Evolutionary conservation across 257 asterid genomes (phyloP).

Genomic region (Lantana camara): DNA sequence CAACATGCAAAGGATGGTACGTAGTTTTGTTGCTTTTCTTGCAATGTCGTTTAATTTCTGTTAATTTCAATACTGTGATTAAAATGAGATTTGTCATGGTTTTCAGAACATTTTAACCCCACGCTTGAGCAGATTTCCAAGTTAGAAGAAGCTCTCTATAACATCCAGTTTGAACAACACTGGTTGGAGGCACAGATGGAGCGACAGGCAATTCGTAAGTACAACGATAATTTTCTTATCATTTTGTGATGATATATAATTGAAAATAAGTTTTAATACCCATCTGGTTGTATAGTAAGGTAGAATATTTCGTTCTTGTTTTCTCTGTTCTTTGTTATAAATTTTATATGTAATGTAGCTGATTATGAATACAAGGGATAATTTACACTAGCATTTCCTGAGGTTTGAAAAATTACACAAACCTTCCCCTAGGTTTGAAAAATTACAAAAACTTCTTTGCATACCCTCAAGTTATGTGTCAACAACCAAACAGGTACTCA

Average conservation of each 20-base stretch:
- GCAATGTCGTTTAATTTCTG: not conserved
- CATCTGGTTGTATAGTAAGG: not conserved
- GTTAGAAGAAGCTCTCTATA: constrained; percentile 81
- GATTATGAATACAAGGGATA: too few relatives aligned
- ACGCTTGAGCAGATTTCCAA: constrained; percentile 65
- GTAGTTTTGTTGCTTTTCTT: not conserved
- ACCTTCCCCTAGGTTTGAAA: too few relatives aligned
- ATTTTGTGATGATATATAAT: not conserved
- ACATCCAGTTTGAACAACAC: constrained; percentile 87
- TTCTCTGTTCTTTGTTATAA: too few relatives aligned
- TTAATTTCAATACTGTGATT: not conserved
- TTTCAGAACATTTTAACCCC: constrained; percentile 75
- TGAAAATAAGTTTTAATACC: not conserved
- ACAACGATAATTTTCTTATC: too few relatives aligned
- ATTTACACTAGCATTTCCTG: too few relatives aligned
- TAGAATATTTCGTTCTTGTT: too few relatives aligned
- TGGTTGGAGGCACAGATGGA: constrained; percentile 94
- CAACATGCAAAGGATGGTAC: constrained; percentile 80
- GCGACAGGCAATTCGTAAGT: constrained; percentile 67
- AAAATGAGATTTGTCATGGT: not conserved
- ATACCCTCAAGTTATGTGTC: too few relatives aligned
- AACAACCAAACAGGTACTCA: too few relatives aligned
- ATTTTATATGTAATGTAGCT: too few relatives aligned
- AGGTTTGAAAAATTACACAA: too few relatives aligned
- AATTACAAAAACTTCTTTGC: too few relatives aligned